These are phyloP conservation scores for Brettanomyces sp. DNA, from an alignment of 805 yeast genomes.

Conservation along the genomic window DNA sequence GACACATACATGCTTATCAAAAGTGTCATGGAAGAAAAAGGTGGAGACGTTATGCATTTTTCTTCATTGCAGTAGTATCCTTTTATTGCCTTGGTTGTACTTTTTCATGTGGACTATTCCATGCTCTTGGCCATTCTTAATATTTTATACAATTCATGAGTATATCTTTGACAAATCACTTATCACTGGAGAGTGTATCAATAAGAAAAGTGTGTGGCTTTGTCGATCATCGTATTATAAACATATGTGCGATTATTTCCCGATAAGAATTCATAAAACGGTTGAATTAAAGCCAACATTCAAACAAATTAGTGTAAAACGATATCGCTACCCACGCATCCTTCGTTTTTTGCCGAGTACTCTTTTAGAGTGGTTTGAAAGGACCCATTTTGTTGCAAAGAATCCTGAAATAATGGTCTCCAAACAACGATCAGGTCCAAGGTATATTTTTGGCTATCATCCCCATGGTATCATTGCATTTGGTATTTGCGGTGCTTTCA, in stretches of 20 bases:
- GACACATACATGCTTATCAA: no score
- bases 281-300: slow-evolving; percentile 68
- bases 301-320: slow-evolving; percentile 15
- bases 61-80: slow-evolving; percentile 67
- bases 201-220: slow-evolving; percentile 47
- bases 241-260: slow-evolving; percentile 71
- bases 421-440: slow-evolving; percentile 45
- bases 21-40: slow-evolving; percentile 46
- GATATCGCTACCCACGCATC: slow-evolving; percentile 3
- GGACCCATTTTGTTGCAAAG: neutral
- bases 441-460: slow-evolving; percentile 85
- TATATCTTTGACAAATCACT: slow-evolving; percentile 56
- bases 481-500: slow-evolving; percentile 75
- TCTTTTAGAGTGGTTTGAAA: neutral
- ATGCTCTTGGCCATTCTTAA: slow-evolving; percentile 48
- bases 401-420: neutral
- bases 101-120: slow-evolving; percentile 46
- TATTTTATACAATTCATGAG: slow-evolving; percentile 56
- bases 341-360: neutral
- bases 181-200: slow-evolving; percentile 59
- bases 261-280: slow-evolving; percentile 62
- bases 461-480: slow-evolving; percentile 95
- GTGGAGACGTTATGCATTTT: slow-evolving; percentile 60
- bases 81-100: slow-evolving; percentile 45
- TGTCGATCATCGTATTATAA: slow-evolving; percentile 55